Evolutionary conservation across 768 basidiomycete species (phyloP).

Genomic region (Atractiella rhizophila): DNA sequence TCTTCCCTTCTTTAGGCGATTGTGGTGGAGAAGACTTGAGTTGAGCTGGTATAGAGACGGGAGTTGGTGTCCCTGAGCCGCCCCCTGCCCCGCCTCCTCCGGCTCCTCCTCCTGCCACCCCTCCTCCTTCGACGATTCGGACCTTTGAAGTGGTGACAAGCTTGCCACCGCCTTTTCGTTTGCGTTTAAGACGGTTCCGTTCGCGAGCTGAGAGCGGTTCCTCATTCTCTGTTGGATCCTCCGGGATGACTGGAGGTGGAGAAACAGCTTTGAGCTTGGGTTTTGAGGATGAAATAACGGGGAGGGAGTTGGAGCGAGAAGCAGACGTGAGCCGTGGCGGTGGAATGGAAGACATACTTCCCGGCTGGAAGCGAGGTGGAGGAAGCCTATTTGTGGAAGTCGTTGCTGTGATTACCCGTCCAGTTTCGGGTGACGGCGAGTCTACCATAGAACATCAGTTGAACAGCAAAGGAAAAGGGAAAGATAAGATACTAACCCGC

Average conservation of each 20-base stretch:
- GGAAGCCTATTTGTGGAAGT: slow-evolving; percentile 1
- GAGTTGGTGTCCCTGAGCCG: no score
- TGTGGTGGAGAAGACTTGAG: slow-evolving; percentile 12
- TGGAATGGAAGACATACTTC: neutral
- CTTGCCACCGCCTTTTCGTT: slow-evolving; percentile 43
- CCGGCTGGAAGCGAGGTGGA: slow-evolving; percentile 6
- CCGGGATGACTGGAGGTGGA: slow-evolving; percentile 1
- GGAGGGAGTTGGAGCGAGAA: neutral
- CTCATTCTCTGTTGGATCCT: slow-evolving; percentile 22
- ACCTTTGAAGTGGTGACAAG: slow-evolving; percentile 23
- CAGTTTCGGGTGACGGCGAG: neutral
- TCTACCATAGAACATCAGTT: neutral
- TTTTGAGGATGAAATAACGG: neutral
- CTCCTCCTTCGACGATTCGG: slow-evolving; percentile 19
- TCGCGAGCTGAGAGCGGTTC: slow-evolving; percentile 85
- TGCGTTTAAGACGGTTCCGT: slow-evolving; percentile 76
- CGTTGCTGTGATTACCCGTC: slow-evolving; percentile 3
- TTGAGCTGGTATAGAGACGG: slow-evolving; percentile 34
- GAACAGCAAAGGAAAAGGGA: neutral
- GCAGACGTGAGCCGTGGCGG: neutral
- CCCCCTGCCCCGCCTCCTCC: no score
- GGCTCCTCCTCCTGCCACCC: no score
- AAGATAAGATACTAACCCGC: no score
- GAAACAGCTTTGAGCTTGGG: neutral
- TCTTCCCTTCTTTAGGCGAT: slow-evolving; percentile 1